phyloP scores from a whole-genome alignment of 192 early-diverging fungal species.

The Pilobolus umbonatus region DNA sequence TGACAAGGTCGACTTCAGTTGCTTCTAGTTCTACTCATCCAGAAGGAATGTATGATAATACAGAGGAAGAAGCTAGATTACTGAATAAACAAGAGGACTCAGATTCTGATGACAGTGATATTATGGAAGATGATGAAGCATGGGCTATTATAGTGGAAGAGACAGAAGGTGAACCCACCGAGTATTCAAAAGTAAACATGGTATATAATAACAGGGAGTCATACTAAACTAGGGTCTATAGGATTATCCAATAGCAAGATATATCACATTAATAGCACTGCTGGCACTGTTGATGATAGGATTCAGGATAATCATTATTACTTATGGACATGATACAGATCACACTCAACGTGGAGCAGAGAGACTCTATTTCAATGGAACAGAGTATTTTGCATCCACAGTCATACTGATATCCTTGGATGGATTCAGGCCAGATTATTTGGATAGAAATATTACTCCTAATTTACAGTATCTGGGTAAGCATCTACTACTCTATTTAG shows the following conservation, averaged over 20 bases:
- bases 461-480: conserved; percentile 55
- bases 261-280: neutral
- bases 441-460: conserved; percentile 68
- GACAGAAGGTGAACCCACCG: neutral
- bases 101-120: neutral
- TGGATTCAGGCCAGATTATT: conserved; percentile 80
- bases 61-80: neutral
- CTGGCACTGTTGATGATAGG: conserved; percentile 7
- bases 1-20: conserved; percentile 1
- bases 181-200: neutral
- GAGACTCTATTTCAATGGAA: conserved; percentile 54
- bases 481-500: neutral
- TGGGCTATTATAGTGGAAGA: conserved; percentile 9
- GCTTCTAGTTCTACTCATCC: neutral
- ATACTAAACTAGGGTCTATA: neutral
- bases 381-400: conserved; percentile 58
- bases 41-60: neutral
- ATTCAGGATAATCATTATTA: conserved; percentile 4
- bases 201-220: neutral
- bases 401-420: conserved; percentile 82
- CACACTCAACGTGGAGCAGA: conserved; percentile 1
- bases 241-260: conserved; percentile 12
- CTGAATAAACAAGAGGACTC: neutral
- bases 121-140: conserved; percentile 9
- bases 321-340: neutral